Conservation (phyloP, 2,329 filamentous ascomycete genomes). For the Escovopsis sp. region DNA sequence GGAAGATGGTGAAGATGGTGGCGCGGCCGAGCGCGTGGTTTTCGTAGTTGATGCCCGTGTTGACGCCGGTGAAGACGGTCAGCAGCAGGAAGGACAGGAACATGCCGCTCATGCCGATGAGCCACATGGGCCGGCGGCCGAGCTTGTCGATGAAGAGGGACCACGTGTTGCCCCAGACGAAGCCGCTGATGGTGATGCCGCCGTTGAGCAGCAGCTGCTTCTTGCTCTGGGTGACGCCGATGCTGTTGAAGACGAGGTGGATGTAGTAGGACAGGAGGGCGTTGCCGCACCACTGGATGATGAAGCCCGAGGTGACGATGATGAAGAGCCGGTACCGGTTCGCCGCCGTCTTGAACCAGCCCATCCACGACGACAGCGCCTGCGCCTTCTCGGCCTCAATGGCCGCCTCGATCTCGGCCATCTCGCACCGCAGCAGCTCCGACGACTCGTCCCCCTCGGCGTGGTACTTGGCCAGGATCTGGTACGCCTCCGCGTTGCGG, state of each 20-base stretch:
- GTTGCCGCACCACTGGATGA: conserved; percentile 36
- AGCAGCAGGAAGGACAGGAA: conserved; percentile 23
- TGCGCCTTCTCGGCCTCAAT: conserved; percentile 36
- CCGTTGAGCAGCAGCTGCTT: conserved; percentile 35
- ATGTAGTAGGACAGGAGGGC: conserved; percentile 40
- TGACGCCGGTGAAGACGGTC: conserved; percentile 37
- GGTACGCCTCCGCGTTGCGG: conserved; percentile 13
- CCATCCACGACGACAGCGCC: conserved; percentile 41
- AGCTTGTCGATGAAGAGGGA: conserved; percentile 40
- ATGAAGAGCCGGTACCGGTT: conserved; percentile 35
- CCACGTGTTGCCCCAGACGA: conserved; percentile 35
- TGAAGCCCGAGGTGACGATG: conserved; percentile 19
- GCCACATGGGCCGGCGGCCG: conserved; percentile 40
- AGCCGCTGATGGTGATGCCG: conserved; percentile 38
- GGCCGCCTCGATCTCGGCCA: conserved; percentile 32
- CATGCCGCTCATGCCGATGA: conserved; percentile 14
- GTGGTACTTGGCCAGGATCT: conserved; percentile 33
- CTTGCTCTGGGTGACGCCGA: conserved; percentile 34
- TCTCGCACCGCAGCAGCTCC: conserved; percentile 29
- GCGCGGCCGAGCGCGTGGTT: conserved; percentile 41
- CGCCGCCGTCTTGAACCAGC: conserved; percentile 33
- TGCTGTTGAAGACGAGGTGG: conserved; percentile 32
- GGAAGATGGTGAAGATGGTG: conserved; percentile 41
- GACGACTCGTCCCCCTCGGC: conserved; percentile 36
- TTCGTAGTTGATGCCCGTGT: conserved; percentile 21